Percentiles rank a stretch among this genome's conserved stretches.
phyloP scores from a whole-genome alignment of 768 basidiomycete genomes.

The Tulasnella sp. region DNA sequence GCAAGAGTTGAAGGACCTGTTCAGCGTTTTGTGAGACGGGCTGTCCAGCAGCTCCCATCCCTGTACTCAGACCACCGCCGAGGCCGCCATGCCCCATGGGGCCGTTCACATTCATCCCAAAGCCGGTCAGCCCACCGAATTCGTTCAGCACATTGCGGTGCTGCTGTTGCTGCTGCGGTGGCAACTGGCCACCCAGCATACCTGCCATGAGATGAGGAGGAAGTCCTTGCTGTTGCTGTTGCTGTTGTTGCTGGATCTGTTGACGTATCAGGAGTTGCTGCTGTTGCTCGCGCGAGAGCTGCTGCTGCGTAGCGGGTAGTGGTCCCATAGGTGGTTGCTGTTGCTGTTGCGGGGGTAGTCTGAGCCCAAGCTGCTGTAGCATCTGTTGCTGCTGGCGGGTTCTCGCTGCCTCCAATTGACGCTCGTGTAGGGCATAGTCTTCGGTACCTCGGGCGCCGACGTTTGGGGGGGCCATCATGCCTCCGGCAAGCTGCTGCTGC shows the following conservation, averaged over 20 bases:
- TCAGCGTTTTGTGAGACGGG: slow-evolving; percentile 1
- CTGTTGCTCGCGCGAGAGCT: neutral
- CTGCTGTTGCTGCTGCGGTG: neutral
- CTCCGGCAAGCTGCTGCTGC: neutral
- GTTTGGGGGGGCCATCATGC: neutral
- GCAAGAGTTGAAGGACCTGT: slow-evolving; percentile 10
- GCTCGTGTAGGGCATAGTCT: neutral
- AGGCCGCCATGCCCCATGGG: neutral
- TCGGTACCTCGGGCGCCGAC: slow-evolving; percentile 4
- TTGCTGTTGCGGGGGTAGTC: neutral
- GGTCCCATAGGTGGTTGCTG: neutral
- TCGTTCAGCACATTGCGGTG: neutral
- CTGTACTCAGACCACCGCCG: neutral
- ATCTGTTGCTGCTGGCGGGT: slow-evolving; percentile 10
- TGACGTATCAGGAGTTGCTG: neutral
- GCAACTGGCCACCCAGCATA: neutral
- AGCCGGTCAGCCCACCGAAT: neutral
- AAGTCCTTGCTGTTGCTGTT: neutral
- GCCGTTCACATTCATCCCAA: neutral
- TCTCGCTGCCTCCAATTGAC: neutral
- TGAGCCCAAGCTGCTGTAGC: slow-evolving; percentile 7
- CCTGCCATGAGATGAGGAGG: neutral
- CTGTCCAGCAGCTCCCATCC: neutral
- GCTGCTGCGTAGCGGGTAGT: slow-evolving; percentile 1
- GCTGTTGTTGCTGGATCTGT: neutral